Conservation (phyloP, 1,284 basidiomycete species). For the Hemileia vastatrix region DNA sequence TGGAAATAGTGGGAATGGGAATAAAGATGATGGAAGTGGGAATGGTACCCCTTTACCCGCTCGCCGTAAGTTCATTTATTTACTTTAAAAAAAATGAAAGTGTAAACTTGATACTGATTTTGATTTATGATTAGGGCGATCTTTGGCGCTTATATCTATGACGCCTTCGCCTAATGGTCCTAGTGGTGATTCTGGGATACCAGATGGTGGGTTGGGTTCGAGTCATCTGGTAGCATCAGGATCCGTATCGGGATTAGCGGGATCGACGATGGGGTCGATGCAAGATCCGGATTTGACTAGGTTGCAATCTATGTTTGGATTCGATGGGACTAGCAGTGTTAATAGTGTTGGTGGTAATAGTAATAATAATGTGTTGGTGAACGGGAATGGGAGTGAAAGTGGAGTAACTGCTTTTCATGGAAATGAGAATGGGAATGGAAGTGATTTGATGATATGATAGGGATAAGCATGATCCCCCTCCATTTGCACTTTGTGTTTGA, state of each 20-base stretch:
- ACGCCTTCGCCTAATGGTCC: not conserved
- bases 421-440: too few relatives aligned
- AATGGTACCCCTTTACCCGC: not conserved
- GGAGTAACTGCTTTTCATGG: too few relatives aligned
- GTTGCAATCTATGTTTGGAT: constrained; percentile 17
- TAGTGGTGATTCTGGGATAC: not conserved
- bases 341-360: too few relatives aligned
- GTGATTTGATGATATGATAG: too few relatives aligned
- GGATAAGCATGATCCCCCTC: too few relatives aligned
- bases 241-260: not conserved
- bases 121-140: not conserved
- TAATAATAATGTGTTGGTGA: too few relatives aligned
- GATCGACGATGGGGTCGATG: not conserved
- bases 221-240: not conserved
- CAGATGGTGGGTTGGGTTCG: not conserved
- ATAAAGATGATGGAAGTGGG: not conserved
- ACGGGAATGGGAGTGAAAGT: too few relatives aligned
- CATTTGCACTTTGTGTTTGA: too few relatives aligned
- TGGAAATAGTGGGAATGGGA: not conserved
- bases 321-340: not conserved
- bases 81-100: not conserved
- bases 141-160: not conserved
- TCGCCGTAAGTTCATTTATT: not conserved
- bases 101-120: not conserved
- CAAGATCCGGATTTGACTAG: constrained; percentile 16